phyloP scores from a whole-genome alignment of 148 eudicot genomes.

The Heliosperma pusillum region DNA sequence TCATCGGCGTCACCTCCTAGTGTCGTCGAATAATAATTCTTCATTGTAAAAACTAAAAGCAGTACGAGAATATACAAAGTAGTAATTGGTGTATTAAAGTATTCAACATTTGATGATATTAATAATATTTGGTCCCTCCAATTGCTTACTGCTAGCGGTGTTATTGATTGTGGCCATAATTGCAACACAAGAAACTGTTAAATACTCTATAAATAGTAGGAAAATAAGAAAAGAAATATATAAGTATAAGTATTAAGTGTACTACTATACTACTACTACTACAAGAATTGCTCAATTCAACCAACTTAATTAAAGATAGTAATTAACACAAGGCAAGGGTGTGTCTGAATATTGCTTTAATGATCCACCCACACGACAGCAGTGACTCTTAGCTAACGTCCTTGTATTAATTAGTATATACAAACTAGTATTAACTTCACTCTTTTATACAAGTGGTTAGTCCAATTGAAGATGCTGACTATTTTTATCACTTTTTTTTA shows the following conservation, averaged over 20 bases:
- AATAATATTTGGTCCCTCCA: conserved; percentile 1
- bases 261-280: too few relatives aligned
- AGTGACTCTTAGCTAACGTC: conserved; percentile 25
- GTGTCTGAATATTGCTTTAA: conserved; percentile 20
- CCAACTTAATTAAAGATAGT: conserved; percentile 29
- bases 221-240: background rate
- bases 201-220: conserved; percentile 11
- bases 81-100: too few relatives aligned
- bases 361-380: conserved; percentile 25
- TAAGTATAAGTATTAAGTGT: too few relatives aligned
- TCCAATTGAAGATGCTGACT: background rate
- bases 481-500: background rate
- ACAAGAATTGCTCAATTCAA: conserved; percentile 17
- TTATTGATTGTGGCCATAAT: conserved; percentile 21
- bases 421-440: conserved; percentile 23
- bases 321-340: conserved; percentile 16
- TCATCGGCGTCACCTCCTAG: too few relatives aligned
- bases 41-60: too few relatives aligned
- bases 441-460: conserved; percentile 6
- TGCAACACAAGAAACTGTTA: conserved; percentile 20
- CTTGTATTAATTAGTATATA: conserved; percentile 29
- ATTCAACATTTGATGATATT: too few relatives aligned
- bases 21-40: too few relatives aligned
- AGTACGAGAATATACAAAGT: too few relatives aligned
- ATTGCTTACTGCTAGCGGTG: conserved; percentile 16